phyloP scores from a whole-genome alignment of 305 asterid genomes.

The Fraxinus baroniana region DNA sequence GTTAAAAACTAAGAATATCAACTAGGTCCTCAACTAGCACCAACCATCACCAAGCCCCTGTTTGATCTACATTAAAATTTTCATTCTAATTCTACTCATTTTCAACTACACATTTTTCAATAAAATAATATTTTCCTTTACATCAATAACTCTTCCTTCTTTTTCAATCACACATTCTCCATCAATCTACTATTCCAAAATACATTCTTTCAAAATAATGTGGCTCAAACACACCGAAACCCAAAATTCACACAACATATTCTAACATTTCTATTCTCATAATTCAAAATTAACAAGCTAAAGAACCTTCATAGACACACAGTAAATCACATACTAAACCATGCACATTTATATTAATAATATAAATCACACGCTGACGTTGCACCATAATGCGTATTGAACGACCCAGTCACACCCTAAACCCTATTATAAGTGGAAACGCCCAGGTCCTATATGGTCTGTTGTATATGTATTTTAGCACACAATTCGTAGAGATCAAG shows the following conservation, averaged over 20 bases:
- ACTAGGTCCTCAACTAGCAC: neutral
- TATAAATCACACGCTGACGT: neutral
- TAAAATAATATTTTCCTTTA: too few species aligned
- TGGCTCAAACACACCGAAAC: too few species aligned
- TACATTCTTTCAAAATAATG: too few species aligned
- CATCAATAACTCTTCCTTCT: too few species aligned
- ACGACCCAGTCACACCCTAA: neutral
- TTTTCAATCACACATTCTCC: too few species aligned
- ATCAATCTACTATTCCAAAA: too few species aligned
- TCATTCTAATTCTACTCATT: too few species aligned
- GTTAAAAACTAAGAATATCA: neutral
- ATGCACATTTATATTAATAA: neutral
- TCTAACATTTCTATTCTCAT: neutral
- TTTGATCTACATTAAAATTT: too few species aligned
- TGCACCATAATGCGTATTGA: neutral
- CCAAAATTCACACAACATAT: neutral
- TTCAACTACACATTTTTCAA: too few species aligned
- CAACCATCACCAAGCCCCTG: neutral
- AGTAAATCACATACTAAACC: neutral
- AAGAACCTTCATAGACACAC: neutral
- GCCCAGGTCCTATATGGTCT: neutral
- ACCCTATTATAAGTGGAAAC: neutral
- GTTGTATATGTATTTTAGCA: neutral
- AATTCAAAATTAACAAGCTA: neutral
- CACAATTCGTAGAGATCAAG: neutral